phyloP scores from a whole-genome alignment of 192 early-diverging fungal genomes.

The Phlyctochytrium bullatum region DNA sequence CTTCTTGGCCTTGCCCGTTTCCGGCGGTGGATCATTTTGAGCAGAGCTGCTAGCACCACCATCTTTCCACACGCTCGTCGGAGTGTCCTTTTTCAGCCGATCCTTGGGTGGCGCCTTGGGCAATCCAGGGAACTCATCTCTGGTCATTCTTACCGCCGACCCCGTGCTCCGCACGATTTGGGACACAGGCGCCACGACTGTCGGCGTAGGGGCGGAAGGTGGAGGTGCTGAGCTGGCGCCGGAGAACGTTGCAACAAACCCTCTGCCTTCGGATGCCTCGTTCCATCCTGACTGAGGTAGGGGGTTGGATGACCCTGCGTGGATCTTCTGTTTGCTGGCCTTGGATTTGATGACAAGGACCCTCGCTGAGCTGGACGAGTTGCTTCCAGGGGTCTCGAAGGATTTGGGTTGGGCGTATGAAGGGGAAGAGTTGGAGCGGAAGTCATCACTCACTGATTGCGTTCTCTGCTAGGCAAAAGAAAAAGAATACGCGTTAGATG shows the following conservation, averaged over 20 bases:
- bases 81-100: no score
- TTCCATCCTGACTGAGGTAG: no score
- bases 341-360: conserved; percentile 74
- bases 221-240: background rate
- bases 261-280: background rate
- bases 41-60: no score
- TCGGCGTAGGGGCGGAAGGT: background rate
- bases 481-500: no score
- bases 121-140: background rate
- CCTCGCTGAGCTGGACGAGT: conserved; percentile 46
- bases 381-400: conserved; percentile 21
- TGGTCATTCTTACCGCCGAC: background rate
- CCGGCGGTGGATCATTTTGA: no score
- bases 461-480: no score
- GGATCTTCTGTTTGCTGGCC: conserved; percentile 25
- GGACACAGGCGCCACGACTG: background rate
- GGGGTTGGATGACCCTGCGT: no score
- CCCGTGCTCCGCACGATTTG: no score
- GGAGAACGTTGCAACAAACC: background rate
- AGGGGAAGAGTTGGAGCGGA: no score
- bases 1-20: background rate
- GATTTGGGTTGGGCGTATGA: conserved; percentile 21
- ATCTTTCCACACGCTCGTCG: no score
- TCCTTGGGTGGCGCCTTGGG: background rate
- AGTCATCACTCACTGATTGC: no score